Base-by-base conservation (phyloP, 2,329 filamentous ascomycete species). In the Aspergillus carbonarius region DNA sequence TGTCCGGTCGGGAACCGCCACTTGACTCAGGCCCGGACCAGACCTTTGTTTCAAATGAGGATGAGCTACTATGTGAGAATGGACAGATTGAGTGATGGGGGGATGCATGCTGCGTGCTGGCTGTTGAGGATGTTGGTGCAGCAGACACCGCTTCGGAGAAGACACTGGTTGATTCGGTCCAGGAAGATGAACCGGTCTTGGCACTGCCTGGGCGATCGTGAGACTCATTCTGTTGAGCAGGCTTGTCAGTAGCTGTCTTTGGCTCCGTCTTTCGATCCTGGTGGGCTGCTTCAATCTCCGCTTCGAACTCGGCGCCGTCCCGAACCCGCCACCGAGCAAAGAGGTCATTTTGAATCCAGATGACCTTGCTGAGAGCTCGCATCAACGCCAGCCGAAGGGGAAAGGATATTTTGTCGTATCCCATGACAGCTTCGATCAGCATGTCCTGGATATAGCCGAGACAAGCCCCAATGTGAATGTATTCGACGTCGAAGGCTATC, bases 301-400 rank as follows among this genome's bases (percentile, higher is more conserved):
- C 76, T 18, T 68, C 74, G 60, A 75, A 82, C 72, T 91, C 88
- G 32, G 87, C 83, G 49, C 87, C 87, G 63, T 90, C 87, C 35
- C 83, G 81, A 35, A 90, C 84, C 68, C 92, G 90, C 88, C 89
- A 93, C 72, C 89, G 90, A n/a, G 90, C 88, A 72, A 93, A 90
- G 25, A 93, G 81, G 72, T 93, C 90, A 70, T 93, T 93, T 74
- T 93, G 91, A 63, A 93, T 92, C 90, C 90, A 93, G 63, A 93
- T 88, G 18, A 93, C 87, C 73, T 95, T 93, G 60, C 86, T 86
- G 18, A 93, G 79, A 0, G 91, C 90, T 71, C 88, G 90, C 46
- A 93, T 82, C 4, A 93, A 82, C 17, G 85, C 87, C 17, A 89
- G 86, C 76, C 93, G 93, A 74, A 84, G 83, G 58, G 82, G 79